phyloP scores from a whole-genome alignment of 23 red algal species.

The Gracilaria domingensis region DNA sequence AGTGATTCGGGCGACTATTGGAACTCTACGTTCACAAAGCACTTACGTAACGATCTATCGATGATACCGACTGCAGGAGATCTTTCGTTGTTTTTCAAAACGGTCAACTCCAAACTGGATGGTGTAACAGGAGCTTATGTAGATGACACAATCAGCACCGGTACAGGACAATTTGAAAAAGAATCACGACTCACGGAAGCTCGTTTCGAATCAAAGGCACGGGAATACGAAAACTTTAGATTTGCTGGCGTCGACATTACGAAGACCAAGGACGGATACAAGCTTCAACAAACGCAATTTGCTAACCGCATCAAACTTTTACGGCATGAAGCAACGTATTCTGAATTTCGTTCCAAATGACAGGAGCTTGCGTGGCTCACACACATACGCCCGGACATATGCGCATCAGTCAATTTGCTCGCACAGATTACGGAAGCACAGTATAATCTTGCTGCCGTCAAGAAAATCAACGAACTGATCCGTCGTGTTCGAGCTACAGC shows the following conservation, averaged over 20 bases:
- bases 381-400: slow-evolving; percentile 36
- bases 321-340: background rate
- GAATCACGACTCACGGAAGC: background rate
- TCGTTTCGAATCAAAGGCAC: background rate
- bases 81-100: slow-evolving; percentile 26
- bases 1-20: slow-evolving; percentile 33
- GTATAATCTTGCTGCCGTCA: background rate
- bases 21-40: slow-evolving; percentile 8
- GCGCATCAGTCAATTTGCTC: slow-evolving; percentile 8
- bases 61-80: slow-evolving; percentile 30
- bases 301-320: background rate
- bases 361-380: slow-evolving; percentile 42
- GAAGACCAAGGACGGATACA: background rate
- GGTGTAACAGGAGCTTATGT: background rate
- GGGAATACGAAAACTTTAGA: background rate
- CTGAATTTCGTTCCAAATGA: background rate
- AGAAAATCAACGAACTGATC: slow-evolving; percentile 17
- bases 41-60: slow-evolving; percentile 8
- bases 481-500: background rate
- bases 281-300: background rate
- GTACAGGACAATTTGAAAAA: background rate
- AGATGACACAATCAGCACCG: slow-evolving; percentile 11
- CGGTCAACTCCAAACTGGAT: background rate
- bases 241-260: slow-evolving; percentile 14
- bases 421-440: slow-evolving; percentile 30